Evolutionary conservation across 106 monocot species (phyloP).

Genomic region (Platanthera guangdongensis): DNA sequence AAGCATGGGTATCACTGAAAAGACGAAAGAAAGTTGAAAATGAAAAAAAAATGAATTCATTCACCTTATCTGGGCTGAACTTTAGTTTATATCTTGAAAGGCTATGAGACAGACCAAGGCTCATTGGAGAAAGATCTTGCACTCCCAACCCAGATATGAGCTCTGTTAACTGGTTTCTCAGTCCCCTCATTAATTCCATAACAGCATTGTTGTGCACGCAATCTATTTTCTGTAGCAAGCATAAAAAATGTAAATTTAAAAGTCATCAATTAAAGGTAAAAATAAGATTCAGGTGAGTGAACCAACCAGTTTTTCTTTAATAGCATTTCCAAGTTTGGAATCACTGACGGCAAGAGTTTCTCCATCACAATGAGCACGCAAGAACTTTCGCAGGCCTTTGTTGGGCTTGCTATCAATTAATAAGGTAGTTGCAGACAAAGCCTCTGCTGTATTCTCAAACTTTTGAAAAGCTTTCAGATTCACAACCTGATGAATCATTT

Average conservation of each 20-base stretch:
- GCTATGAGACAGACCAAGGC: slow-evolving; percentile 93
- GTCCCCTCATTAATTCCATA: slow-evolving; percentile 96
- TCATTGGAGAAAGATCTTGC: slow-evolving; percentile 94
- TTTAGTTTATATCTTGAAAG: slow-evolving; percentile 93
- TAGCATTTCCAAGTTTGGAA: slow-evolving; percentile 89
- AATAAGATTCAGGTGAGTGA: no score
- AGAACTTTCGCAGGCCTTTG: slow-evolving; percentile 81
- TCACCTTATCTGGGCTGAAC: slow-evolving; percentile 97
- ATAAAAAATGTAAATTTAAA: not conserved
- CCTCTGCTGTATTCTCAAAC: slow-evolving; percentile 91
- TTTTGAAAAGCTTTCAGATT: slow-evolving; percentile 83
- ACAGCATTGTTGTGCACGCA: slow-evolving; percentile 81
- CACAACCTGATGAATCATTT: slow-evolving; percentile 42
- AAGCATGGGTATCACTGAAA: no score
- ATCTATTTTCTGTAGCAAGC: slow-evolving; percentile 67
- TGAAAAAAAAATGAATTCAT: not conserved
- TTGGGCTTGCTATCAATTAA: slow-evolving; percentile 89
- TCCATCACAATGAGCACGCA: slow-evolving; percentile 67
- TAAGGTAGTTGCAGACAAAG: slow-evolving; percentile 59
- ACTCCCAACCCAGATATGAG: slow-evolving; percentile 76
- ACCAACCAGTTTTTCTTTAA: slow-evolving; percentile 85
- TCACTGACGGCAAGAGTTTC: slow-evolving; percentile 87
- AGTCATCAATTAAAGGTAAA: no score
- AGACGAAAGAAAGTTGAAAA: not conserved
- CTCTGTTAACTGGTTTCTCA: slow-evolving; percentile 80